Evolutionary conservation across 805 yeast species (phyloP).

Genomic region (Blastobotrys americana): DNA sequence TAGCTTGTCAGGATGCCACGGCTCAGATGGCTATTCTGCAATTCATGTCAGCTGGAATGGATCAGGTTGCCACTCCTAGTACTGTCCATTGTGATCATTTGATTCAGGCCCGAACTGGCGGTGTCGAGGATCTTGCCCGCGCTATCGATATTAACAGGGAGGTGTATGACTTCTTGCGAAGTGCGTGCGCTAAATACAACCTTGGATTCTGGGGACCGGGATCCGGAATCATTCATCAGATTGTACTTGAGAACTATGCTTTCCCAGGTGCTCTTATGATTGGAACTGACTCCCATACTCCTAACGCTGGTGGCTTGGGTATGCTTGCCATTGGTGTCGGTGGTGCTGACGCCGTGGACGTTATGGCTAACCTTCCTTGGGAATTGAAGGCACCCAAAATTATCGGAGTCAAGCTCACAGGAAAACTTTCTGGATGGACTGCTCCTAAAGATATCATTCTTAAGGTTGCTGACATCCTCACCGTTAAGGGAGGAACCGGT

Average conservation of each 20-base stretch:
- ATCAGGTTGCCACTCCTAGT: conserved; percentile 86
- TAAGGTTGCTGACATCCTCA: conserved; percentile 85
- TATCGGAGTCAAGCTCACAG: conserved; percentile 90
- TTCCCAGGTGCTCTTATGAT: conserved; percentile 95
- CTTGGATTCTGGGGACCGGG: conserved; percentile 99
- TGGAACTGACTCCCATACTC: conserved; percentile 97
- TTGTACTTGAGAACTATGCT: conserved; percentile 91
- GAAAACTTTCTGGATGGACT: conserved; percentile 89
- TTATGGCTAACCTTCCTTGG: conserved; percentile 91
- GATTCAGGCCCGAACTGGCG: conserved; percentile 93
- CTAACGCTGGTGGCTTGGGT: conserved; percentile 98
- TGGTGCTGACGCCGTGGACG: conserved; percentile 99
- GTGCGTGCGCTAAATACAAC: conserved; percentile 91
- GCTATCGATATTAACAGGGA: conserved; percentile 88
- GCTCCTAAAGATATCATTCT: conserved; percentile 95
- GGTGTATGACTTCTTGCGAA: conserved; percentile 83
- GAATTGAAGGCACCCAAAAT: conserved; percentile 96
- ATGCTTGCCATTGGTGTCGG: conserved; percentile 98
- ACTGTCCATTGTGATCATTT: conserved; percentile 97
- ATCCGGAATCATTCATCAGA: conserved; percentile 96
- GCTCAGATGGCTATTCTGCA: conserved; percentile 98
- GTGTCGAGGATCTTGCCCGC: conserved; percentile 72
- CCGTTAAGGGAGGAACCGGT: conserved; percentile 98
- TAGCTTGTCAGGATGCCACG: conserved; percentile 98
- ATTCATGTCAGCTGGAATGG: conserved; percentile 93